phyloP scores from a whole-genome alignment of 148 eudicot species.

The Rhododendron henanense region DNA sequence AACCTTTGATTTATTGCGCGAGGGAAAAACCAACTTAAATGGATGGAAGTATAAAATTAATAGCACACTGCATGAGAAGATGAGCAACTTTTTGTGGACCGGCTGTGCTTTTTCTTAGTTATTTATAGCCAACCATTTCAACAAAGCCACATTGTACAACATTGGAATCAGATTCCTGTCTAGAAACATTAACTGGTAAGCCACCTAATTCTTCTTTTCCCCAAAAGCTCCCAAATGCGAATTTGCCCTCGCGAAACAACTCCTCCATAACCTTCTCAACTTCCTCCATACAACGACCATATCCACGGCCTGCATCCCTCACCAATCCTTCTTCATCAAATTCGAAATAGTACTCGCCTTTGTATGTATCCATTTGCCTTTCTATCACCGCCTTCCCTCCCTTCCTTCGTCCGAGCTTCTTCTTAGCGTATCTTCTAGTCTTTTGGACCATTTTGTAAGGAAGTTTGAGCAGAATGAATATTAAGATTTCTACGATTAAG shows the following conservation, averaged over 20 bases:
- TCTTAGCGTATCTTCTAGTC: no score
- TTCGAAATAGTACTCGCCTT: constrained; percentile 11
- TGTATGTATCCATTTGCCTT: background rate
- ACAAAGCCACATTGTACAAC: constrained; percentile 39
- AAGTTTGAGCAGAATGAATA: no score
- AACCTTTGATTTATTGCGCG: background rate
- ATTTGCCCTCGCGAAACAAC: constrained; percentile 56
- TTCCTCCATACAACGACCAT: constrained; percentile 46
- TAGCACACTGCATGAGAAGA: background rate
- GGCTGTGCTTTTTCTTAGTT: background rate
- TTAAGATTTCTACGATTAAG: no score
- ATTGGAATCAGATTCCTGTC: constrained; percentile 23
- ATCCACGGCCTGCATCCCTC: constrained; percentile 12
- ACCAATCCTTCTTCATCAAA: constrained; percentile 6
- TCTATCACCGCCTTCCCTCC: constrained; percentile 10
- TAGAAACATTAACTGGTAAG: constrained; percentile 9
- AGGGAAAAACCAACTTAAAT: background rate
- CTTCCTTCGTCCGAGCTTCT: no score
- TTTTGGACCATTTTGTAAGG: no score
- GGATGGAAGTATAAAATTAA: background rate
- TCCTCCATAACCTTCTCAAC: constrained; percentile 68
- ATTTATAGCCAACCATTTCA: constrained; percentile 23
- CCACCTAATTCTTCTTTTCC: constrained; percentile 32
- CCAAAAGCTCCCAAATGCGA: constrained; percentile 96
- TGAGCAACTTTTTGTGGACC: background rate